These are phyloP conservation scores for Curvularia lunata DNA, from an alignment of 2,329 filamentous ascomycete genomes.

Conservation along the genomic window DNA sequence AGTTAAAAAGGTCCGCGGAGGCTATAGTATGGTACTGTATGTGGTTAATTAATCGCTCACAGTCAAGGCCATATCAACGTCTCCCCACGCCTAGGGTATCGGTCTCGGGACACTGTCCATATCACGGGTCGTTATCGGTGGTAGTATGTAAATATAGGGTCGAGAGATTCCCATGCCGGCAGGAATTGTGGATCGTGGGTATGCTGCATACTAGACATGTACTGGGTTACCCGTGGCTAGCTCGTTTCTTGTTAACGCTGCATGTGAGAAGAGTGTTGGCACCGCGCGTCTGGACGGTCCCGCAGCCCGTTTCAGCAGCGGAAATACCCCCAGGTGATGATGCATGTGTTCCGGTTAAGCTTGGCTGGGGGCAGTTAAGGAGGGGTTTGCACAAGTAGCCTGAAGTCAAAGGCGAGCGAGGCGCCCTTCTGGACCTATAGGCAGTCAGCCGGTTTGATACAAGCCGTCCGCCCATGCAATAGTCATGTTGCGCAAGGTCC, in stretches of 20 bases:
- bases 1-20: not conserved
- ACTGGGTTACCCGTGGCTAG: not conserved
- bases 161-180: not conserved
- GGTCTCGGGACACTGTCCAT: not conserved
- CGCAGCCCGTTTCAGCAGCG: slow-evolving; percentile 4
- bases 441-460: slow-evolving; percentile 10
- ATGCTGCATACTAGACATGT: not conserved
- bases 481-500: slow-evolving; percentile 7
- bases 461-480: slow-evolving; percentile 1
- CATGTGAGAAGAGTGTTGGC: not conserved
- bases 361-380: not conserved
- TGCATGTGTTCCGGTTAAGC: not conserved
- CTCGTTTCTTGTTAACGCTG: not conserved
- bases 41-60: not conserved
- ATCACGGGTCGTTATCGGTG: not conserved
- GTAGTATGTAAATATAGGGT: not conserved
- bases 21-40: not conserved
- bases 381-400: not conserved
- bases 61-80: not conserved
- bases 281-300: not conserved
- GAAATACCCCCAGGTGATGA: not conserved
- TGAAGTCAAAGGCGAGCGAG: not conserved
- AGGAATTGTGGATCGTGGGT: not conserved
- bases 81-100: too few relatives aligned
- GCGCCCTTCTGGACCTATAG: not conserved